Evolutionary conservation across 2,329 filamentous ascomycete species (phyloP), one percentile per base, ranked within the genome.

Genomic region (Plectosphaerella sp.): DNA sequence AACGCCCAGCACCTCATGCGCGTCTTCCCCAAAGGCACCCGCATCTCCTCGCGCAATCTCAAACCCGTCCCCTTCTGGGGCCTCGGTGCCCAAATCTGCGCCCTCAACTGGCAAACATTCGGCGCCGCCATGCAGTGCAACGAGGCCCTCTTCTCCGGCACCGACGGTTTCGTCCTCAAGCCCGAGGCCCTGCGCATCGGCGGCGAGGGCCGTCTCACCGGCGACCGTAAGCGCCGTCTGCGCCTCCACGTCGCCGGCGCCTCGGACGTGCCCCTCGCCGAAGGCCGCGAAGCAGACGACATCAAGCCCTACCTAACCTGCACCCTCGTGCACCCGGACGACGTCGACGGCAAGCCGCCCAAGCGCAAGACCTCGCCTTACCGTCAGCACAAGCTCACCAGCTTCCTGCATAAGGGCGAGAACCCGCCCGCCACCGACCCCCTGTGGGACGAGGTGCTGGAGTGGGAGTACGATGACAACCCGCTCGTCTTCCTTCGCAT

Each of bases 61-160:
- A 75, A 76, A 50, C 84, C 83, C 0, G 75, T 84, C 0, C 75
- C 77, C 0, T 88, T 85, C 62, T 88, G 85, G 85, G 82, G 75
- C 7, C 64, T 87, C 4, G 85, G 85, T 1, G 84, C 84, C 3
- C 85, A 88, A 59, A 83, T 88, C 46, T 87, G 83, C 62, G 85
- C 85, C 3, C 72, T 88, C 49, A 88, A 88, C 67, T 85, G 84
- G 80, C 85, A 88, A 61, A 85, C 78, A 0, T 88, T 87, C 57
- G 83, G 82, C 35, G 77, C 78, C 7, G 77, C 77, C 60, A 84
- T 85, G 70, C 85, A 88, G 64, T 72, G 88, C 57, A 88, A 88
- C 62, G 83, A 87, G 60, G 85, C 84, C 0, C 71, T 88, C 1
- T 88, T 88, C 64, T 76, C 73, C 46, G 83, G 83, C 12, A 82